A percentile compares a stretch with the other conserved stretches of the same genome.
Conservation (phyloP, 208 protist genomes). For the Crithidia mellificae region DNA sequence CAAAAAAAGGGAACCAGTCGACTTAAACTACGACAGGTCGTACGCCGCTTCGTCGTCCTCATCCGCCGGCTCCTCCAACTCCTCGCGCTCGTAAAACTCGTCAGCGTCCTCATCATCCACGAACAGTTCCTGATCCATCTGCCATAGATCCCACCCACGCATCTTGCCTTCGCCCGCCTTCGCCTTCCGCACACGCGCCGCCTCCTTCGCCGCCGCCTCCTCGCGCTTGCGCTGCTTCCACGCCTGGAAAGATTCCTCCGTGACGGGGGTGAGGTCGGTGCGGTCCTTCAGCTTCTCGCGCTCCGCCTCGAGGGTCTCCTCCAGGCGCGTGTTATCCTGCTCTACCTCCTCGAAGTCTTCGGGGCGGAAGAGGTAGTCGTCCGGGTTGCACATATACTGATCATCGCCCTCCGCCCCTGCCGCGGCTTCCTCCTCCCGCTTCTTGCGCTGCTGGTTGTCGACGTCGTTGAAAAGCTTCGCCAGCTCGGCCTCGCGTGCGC, state of each 20-base stretch:
- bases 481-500: conserved; percentile 81
- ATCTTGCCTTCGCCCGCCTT: conserved; percentile 76
- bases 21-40: conserved; percentile 59
- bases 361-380: conserved; percentile 87
- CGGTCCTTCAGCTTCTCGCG: conserved; percentile 75
- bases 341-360: conserved; percentile 90
- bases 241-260: conserved; percentile 75
- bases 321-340: conserved; percentile 76
- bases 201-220: conserved; percentile 68
- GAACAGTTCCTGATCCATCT: conserved; percentile 85
- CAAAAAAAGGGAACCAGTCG: not conserved
- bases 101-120: conserved; percentile 87
- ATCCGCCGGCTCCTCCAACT: conserved; percentile 17
- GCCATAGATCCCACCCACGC: conserved; percentile 81
- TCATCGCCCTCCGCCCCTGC: conserved; percentile 33
- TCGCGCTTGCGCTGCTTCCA: conserved; percentile 73
- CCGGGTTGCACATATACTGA: conserved; percentile 63
- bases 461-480: conserved; percentile 80
- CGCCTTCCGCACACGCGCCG: conserved; percentile 62
- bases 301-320: conserved; percentile 87
- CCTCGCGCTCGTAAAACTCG: conserved; percentile 76
- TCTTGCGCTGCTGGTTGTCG: conserved; percentile 40
- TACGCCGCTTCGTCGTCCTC: conserved; percentile 53
- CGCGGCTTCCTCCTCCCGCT: conserved; percentile 26
- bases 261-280: conserved; percentile 81